These are phyloP conservation scores for Phytophthora vignae DNA, from an alignment of 352 stramenopile species.

Conservation along the genomic window DNA sequence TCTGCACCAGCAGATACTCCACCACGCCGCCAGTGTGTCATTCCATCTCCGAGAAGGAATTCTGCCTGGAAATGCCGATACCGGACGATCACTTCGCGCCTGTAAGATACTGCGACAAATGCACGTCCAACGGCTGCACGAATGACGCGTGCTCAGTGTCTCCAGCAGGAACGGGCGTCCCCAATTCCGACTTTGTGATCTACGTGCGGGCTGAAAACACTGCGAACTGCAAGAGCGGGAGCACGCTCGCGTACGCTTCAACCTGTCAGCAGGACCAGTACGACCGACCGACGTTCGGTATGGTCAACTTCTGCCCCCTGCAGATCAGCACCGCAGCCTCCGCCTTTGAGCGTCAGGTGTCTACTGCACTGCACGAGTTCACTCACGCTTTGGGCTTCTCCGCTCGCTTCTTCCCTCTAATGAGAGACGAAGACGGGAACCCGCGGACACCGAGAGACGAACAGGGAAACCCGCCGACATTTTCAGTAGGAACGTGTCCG, in stretches of 20 bases:
- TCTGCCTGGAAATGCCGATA: slow-evolving; percentile 80
- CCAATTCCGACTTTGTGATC: slow-evolving; percentile 71
- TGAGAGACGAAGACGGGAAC: slow-evolving; percentile 66
- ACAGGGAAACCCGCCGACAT: slow-evolving; percentile 44
- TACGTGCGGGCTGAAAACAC: slow-evolving; percentile 67
- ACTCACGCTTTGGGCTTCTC: slow-evolving; percentile 80
- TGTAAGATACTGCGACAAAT: slow-evolving; percentile 51
- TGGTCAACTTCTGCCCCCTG: slow-evolving; percentile 81
- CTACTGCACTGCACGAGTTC: slow-evolving; percentile 79
- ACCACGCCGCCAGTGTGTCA: slow-evolving; percentile 60
- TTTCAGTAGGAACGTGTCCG: slow-evolving; percentile 42
- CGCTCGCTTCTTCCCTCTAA: slow-evolving; percentile 69
- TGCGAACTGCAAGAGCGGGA: slow-evolving; percentile 42
- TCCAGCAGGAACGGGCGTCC: slow-evolving; percentile 38
- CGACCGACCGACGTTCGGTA: slow-evolving; percentile 82
- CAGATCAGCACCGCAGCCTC: slow-evolving; percentile 49
- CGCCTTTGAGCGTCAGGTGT: slow-evolving; percentile 64
- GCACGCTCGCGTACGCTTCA: slow-evolving; percentile 70
- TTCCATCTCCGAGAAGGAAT: slow-evolving; percentile 48
- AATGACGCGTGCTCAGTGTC: slow-evolving; percentile 41
- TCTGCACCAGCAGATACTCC: slow-evolving; percentile 56
- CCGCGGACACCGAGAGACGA: slow-evolving; percentile 60
- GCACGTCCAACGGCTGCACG: slow-evolving; percentile 42
- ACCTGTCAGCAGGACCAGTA: slow-evolving; percentile 86
- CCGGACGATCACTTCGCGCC: slow-evolving; percentile 60